These are phyloP conservation scores for Solanum neorickii DNA, from an alignment of 257 asterid species.

Conservation along the genomic window DNA sequence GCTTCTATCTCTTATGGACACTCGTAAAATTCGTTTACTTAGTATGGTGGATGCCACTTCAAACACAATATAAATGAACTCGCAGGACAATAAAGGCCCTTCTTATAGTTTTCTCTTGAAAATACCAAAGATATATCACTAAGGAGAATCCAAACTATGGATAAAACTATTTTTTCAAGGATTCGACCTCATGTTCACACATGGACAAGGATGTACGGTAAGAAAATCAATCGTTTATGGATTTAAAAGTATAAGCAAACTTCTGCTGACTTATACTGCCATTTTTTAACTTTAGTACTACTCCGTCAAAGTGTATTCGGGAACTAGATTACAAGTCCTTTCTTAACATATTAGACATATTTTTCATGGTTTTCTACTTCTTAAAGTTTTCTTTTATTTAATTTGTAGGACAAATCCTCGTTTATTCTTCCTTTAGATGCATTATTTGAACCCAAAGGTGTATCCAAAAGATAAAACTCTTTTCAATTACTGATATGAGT, in stretches of 20 bases:
- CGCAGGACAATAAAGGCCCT: slow-evolving; percentile 56
- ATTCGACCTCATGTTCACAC: slow-evolving; percentile 50
- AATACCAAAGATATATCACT: slow-evolving; percentile 32
- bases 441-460: no score
- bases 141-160: slow-evolving; percentile 32
- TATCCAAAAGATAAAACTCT: no score
- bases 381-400: no score
- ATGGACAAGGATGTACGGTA: slow-evolving; percentile 34
- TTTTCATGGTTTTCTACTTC: no score
- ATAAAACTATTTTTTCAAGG: slow-evolving; percentile 30
- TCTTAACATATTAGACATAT: no score
- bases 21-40: slow-evolving; percentile 21
- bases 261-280: no score
- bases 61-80: slow-evolving; percentile 17
- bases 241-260: not conserved
- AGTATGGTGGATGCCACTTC: slow-evolving; percentile 38
- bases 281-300: no score
- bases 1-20: slow-evolving; percentile 13
- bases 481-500: no score
- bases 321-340: no score
- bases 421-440: no score
- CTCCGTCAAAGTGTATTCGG: no score
- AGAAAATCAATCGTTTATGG: not conserved
- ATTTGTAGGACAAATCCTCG: no score
- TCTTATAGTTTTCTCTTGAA: slow-evolving; percentile 46